These are phyloP conservation scores for Phytophthora ohioensis DNA, from an alignment of 352 stramenopile genomes.

Conservation along the genomic window DNA sequence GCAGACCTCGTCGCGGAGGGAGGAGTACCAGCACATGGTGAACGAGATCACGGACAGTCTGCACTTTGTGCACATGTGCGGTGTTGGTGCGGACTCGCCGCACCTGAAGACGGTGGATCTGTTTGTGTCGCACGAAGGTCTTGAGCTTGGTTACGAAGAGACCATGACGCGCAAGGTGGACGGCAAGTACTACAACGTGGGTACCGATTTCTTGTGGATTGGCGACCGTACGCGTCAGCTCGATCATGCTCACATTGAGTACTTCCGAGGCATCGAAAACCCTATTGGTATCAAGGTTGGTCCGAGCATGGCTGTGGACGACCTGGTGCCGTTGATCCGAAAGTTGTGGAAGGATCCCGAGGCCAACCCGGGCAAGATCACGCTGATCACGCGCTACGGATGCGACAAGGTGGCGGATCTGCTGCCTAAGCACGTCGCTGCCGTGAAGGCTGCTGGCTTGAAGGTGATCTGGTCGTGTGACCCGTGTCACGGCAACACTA, in stretches of 20 bases:
- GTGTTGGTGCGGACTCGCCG: constrained; percentile 90
- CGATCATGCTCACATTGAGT: constrained; percentile 98
- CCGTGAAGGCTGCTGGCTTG: constrained; percentile 95
- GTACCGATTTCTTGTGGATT: constrained; percentile 99
- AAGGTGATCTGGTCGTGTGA: constrained; percentile 98
- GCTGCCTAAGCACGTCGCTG: constrained; percentile 96
- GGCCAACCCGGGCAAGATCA: constrained; percentile 96
- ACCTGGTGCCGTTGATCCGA: constrained; percentile 96
- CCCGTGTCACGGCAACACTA: constrained; percentile 98
- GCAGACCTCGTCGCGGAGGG: constrained; percentile 93
- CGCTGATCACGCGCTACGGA: constrained; percentile 98
- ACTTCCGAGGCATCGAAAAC: constrained; percentile 98
- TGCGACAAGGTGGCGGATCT: constrained; percentile 94
- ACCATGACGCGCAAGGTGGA: constrained; percentile 96
- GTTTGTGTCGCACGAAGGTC: constrained; percentile 98
- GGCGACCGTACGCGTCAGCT: constrained; percentile 98
- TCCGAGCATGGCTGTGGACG: constrained; percentile 95
- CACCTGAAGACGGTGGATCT: constrained; percentile 96
- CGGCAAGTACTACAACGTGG: constrained; percentile 98
- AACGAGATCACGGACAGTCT: constrained; percentile 97
- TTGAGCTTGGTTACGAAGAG: constrained; percentile 98
- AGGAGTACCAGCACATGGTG: constrained; percentile 96
- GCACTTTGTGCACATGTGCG: constrained; percentile 96
- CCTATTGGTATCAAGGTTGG: constrained; percentile 98
- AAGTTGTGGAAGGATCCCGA: constrained; percentile 95